Conservation (phyloP, 139 green algal genomes). For the Chlorella sp. region DNA sequence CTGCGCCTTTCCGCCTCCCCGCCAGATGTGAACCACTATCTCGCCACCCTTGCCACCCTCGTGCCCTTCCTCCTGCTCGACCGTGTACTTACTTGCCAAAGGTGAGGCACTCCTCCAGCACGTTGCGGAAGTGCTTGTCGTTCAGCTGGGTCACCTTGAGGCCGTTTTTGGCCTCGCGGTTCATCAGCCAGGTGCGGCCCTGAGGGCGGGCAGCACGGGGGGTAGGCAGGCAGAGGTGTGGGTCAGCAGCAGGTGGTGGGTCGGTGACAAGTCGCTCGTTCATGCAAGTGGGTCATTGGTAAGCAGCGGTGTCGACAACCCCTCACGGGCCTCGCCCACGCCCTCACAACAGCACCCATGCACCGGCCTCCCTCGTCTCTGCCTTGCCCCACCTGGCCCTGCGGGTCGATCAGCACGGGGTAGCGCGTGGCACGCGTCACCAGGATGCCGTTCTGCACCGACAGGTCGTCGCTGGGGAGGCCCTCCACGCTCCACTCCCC, state of each 20-base stretch:
- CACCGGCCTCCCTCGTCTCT: conserved; percentile 37
- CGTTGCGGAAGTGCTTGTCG: conserved; percentile 89
- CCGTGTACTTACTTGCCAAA: conserved; percentile 71
- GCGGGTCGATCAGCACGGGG: conserved; percentile 93
- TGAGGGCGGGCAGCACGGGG: neutral
- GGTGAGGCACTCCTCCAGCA: conserved; percentile 92
- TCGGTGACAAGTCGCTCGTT: too few species aligned
- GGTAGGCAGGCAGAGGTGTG: neutral
- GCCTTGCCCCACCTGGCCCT: conserved; percentile 64
- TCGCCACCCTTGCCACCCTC: neutral
- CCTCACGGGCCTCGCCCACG: too few species aligned
- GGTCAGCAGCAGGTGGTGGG: neutral
- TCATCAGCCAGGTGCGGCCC: conserved; percentile 88
- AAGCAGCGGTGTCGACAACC: neutral
- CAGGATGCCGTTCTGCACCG: conserved; percentile 96
- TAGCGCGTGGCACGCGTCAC: conserved; percentile 87
- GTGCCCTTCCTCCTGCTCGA: neutral
- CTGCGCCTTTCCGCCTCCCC: too few species aligned
- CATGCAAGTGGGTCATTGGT: too few species aligned
- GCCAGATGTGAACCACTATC: neutral
- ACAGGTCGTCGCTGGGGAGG: conserved; percentile 94
- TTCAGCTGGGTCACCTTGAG: conserved; percentile 75
- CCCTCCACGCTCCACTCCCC: conserved; percentile 91
- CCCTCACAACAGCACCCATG: neutral
- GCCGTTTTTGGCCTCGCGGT: conserved; percentile 78